Percentiles rank a stretch among this genome's conserved stretches.
Conservation (phyloP, 257 asterid genomes). For the Orobanche coerulescens region DNA sequence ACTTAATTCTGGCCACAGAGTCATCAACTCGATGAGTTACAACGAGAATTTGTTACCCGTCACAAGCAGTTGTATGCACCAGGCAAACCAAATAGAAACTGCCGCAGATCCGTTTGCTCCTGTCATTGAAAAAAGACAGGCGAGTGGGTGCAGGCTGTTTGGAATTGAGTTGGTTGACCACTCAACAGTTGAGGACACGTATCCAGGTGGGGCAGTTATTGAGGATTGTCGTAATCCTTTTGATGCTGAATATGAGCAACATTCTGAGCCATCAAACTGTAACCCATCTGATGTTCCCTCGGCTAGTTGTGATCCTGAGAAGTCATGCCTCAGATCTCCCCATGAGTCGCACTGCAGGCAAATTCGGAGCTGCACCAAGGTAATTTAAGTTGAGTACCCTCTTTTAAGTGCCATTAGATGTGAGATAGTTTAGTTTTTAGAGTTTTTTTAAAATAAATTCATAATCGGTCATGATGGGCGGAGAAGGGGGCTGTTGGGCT, state of each 20-base stretch:
- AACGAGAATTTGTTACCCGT: constrained; percentile 26
- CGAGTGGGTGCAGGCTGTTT: constrained; percentile 65
- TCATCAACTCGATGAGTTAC: constrained; percentile 28
- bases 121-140: constrained; percentile 58
- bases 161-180: constrained; percentile 70
- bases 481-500: background rate
- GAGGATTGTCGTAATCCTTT: constrained; percentile 47
- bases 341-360: constrained; percentile 60
- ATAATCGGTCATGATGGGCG: background rate
- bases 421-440: background rate
- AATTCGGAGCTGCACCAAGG: constrained; percentile 86
- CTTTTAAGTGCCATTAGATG: background rate
- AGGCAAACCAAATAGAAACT: constrained; percentile 27
- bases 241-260: constrained; percentile 54
- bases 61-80: constrained; percentile 21
- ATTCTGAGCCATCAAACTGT: constrained; percentile 56
- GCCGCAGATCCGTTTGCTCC: constrained; percentile 36
- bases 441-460: background rate
- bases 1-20: constrained; percentile 37
- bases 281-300: constrained; percentile 58
- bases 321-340: constrained; percentile 62
- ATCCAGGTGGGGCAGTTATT: constrained; percentile 32
- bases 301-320: constrained; percentile 61
- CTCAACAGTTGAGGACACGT: constrained; percentile 44
- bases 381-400: constrained; percentile 21